phyloP scores from a whole-genome alignment of 768 basidiomycete species.

The Plicaturopsis crispa region DNA sequence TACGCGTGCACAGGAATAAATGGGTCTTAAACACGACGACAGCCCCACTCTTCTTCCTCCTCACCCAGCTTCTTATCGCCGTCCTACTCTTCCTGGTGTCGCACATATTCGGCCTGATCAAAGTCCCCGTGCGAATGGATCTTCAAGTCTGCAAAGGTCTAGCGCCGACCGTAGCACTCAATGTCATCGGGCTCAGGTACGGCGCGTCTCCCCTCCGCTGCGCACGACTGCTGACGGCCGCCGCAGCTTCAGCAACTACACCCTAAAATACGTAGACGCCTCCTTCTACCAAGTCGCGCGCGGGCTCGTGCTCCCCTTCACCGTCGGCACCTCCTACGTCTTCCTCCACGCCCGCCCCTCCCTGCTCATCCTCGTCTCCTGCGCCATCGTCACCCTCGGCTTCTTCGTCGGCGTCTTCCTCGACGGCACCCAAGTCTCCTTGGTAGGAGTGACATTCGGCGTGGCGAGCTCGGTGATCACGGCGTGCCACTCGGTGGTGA shows the following conservation, averaged over 20 bases:
- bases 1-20: constrained; percentile 57
- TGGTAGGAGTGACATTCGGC: constrained; percentile 72
- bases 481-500: constrained; percentile 87
- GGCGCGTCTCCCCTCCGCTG: not conserved
- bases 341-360: constrained; percentile 75
- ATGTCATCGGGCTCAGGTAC: constrained; percentile 79
- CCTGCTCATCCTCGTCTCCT: constrained; percentile 63
- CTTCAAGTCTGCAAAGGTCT: constrained; percentile 63
- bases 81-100: constrained; percentile 65
- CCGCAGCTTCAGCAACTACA: constrained; percentile 78
- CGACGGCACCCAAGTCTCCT: constrained; percentile 52
- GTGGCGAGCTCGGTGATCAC: constrained; percentile 82
- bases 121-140: constrained; percentile 61
- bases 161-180: constrained; percentile 65
- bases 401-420: constrained; percentile 88
- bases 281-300: constrained; percentile 96
- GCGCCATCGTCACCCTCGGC: constrained; percentile 79
- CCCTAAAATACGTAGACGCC: constrained; percentile 89
- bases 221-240: constrained; percentile 1
- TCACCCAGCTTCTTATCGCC: constrained; percentile 74
- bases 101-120: constrained; percentile 55
- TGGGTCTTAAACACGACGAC: constrained; percentile 77
- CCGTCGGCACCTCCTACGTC: constrained; percentile 79
- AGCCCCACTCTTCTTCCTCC: constrained; percentile 82
- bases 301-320: constrained; percentile 89